Evolutionary conservation across 306 rosid species (phyloP), one percentile per base, ranked within the genome.

Genomic region (Corylus avellana): DNA sequence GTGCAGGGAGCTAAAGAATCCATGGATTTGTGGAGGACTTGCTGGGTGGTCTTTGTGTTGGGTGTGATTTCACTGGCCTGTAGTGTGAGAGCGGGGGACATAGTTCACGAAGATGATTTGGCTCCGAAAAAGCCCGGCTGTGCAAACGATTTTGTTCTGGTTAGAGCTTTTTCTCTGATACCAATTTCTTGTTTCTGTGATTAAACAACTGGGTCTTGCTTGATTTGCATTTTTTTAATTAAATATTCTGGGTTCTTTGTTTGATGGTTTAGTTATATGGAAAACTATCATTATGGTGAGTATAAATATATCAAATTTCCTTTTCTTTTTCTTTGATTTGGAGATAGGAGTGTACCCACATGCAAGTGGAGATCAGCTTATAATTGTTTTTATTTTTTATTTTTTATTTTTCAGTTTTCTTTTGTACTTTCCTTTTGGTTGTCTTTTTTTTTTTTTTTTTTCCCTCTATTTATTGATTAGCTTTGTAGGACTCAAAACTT

Each of bases 51-150:
- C 58, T 4, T 87, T 35, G 63, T 86, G 27, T 84, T 53, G 35
- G 64, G 79, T 79, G 13, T 85, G 55, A 68, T 85, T 81, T 44
- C 90, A 56, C 72, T 89, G 81, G 83, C 88, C 42, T 74, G 53
- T 47, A 78, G 85, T 18, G 94, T 86, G 0, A 56, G 61, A 62
- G 94, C 91, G 56, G 99, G 97, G 53, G 97, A 93, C 85, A 90
- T 88, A 56, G 92, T 89, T 74, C 94, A 91, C 49, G 92, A 88
- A 70, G 98, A 91, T 49, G 87, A 90, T 78, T 86, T 85, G 46
- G 82, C 96, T 81, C 99, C 98, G 51, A 93, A 90, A 86, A 91
- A 91, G 81, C 97, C 98, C n/a, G 96, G 98, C 70, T 93, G 97
- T 77, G 91, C 73, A 70, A 95, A 95, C 82, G 85, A 88, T 81